Conservation (phyloP, 352 stramenopile species). For the Thalassiosira allenii region DNA sequence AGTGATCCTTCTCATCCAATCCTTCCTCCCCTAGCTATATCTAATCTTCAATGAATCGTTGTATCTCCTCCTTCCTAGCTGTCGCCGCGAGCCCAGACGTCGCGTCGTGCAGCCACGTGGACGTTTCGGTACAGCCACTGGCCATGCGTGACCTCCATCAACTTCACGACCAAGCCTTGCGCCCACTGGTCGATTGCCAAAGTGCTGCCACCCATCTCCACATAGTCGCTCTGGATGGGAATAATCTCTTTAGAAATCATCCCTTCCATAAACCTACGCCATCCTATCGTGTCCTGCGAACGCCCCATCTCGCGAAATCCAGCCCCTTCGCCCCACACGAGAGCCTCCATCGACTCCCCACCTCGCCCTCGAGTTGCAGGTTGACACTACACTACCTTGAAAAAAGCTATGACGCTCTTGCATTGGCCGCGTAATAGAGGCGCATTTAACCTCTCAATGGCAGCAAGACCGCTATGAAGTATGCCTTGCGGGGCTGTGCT, state of each 20-base stretch:
- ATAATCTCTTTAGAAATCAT: slow-evolving; percentile 22
- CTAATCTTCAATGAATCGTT: slow-evolving; percentile 34
- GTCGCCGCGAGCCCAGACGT: background rate
- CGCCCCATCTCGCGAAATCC: background rate
- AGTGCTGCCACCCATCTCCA: background rate
- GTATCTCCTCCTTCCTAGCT: slow-evolving; percentile 35
- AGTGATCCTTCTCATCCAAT: slow-evolving; percentile 13
- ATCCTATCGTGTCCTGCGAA: slow-evolving; percentile 33
- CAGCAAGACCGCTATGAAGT: too few species aligned
- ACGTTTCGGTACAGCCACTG: slow-evolving; percentile 37
- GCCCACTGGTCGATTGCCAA: background rate
- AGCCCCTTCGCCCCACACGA: too few species aligned
- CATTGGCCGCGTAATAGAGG: too few species aligned
- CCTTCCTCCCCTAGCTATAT: slow-evolving; percentile 8
- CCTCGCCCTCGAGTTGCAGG: too few species aligned
- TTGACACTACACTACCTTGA: too few species aligned
- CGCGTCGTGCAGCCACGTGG: slow-evolving; percentile 24
- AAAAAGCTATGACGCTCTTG: too few species aligned
- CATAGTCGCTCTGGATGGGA: background rate
- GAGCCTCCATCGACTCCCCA: too few species aligned
- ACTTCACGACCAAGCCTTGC: slow-evolving; percentile 4
- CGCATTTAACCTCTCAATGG: too few species aligned
- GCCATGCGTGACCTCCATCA: slow-evolving; percentile 23
- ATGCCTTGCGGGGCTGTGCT: too few species aligned
- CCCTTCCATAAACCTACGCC: slow-evolving; percentile 39